phyloP scores from a whole-genome alignment of 169 alveolate genomes.

The Plasmodium coatneyi region DNA sequence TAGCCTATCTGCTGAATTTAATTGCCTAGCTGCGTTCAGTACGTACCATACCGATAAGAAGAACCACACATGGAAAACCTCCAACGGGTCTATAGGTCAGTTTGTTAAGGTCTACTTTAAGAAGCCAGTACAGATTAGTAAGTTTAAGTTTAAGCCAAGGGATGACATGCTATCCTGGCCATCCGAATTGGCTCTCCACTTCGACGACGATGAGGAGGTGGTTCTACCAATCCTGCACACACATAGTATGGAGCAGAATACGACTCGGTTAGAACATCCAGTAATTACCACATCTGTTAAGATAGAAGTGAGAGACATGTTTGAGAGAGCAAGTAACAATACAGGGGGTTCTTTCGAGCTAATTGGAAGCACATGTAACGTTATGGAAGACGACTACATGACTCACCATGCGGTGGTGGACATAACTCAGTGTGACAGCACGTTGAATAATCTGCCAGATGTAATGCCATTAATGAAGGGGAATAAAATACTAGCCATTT shows the following conservation, averaged over 20 bases:
- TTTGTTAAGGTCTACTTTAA: constrained; percentile 76
- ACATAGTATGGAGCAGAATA: constrained; percentile 73
- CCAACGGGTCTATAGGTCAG: constrained; percentile 76
- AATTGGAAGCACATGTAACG: constrained; percentile 76
- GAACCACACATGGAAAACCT: constrained; percentile 77
- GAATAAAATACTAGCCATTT: constrained; percentile 74
- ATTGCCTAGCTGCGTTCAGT: constrained; percentile 77
- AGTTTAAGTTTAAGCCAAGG: constrained; percentile 78
- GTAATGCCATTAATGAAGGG: constrained; percentile 62
- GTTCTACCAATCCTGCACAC: constrained; percentile 79
- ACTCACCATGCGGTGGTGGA: constrained; percentile 60
- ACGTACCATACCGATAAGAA: constrained; percentile 78
- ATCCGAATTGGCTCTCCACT: constrained; percentile 77
- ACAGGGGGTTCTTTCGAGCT: constrained; percentile 84
- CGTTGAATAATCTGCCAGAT: constrained; percentile 63
- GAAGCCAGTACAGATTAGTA: constrained; percentile 78
- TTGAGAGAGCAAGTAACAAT: constrained; percentile 23
- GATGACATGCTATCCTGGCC: constrained; percentile 83
- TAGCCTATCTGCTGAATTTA: constrained; percentile 59
- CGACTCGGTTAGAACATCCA: constrained; percentile 77
- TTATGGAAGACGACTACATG: not conserved
- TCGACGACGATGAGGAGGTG: constrained; percentile 75
- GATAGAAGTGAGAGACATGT: constrained; percentile 78
- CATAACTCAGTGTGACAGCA: constrained; percentile 56
- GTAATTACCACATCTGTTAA: constrained; percentile 74